Base-by-base conservation (phyloP, 768 basidiomycete species). In the Boletellus ananiceps region DNA sequence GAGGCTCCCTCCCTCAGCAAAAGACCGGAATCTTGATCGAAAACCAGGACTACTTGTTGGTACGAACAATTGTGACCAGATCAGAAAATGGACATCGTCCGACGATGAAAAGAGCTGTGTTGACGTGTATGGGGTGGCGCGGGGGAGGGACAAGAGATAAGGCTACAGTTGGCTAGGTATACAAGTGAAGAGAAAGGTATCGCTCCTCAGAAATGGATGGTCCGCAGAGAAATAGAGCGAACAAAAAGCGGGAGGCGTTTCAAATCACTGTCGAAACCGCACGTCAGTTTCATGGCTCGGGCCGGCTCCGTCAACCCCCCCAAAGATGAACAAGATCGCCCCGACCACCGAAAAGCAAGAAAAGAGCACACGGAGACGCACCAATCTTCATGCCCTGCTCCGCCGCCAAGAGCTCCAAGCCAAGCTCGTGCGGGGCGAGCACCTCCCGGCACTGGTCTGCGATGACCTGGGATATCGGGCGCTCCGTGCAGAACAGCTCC, bases 331-430 rank as follows among this genome's bases (percentile, higher is more conserved):
- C 23, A 25, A 19, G 19, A 25, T 25, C 23, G 23, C 6, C 6
- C 23, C 29, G 8, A 6, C 34, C 18, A 14, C 2, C 8, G 19
- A 19, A 19, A 19, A 19, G 19, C 19, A 19, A 19, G 19, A 14
- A 21, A 21, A 11, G 27, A 40, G 11, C 16, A 27, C 8, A 21
- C 4, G 23, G 4, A 3, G 34, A 78, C 86, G 61, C 64, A 92
- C 91, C 73, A 40, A 94, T 84, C 54, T 77, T 77, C 81, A 86
- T 86, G 16, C 93, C 94, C 67, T 87, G 89, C 41, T 82, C 79
- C 25, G 82, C 86, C 27, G 80, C 79, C 34, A 88, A 56, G 40
- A 95, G 76, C 49, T 81, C 76, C 18, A 81, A 79, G 0, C 92
- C 94, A 8, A 94, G 73, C n/a, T 70, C 72, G 53, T 76, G 77